Percentiles rank a stretch among this genome's conserved stretches.
phyloP scores from a whole-genome alignment of 2,329 filamentous ascomycete genomes.

The Sarocladium oryzae region DNA sequence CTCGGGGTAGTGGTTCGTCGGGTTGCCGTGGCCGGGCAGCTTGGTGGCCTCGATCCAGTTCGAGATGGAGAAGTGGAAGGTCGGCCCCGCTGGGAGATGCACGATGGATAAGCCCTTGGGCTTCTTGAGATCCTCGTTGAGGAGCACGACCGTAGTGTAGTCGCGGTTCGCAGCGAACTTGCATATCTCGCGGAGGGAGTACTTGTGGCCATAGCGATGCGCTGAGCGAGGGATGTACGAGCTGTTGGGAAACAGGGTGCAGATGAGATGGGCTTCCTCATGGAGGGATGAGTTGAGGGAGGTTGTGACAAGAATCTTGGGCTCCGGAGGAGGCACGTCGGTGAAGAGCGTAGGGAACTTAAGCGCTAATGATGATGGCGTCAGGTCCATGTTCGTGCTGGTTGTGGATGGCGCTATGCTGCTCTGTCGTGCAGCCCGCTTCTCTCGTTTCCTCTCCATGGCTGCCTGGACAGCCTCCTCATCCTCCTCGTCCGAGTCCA shows the following conservation, averaged over 20 bases:
- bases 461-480: conserved; percentile 39
- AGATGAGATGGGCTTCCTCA: conserved; percentile 70
- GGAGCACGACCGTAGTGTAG: conserved; percentile 76
- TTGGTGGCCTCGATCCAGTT: conserved; percentile 88
- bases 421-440: conserved; percentile 39
- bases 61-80: conserved; percentile 85
- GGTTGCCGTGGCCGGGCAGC: conserved; percentile 80
- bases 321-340: conserved; percentile 51
- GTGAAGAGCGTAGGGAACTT: conserved; percentile 59
- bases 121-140: conserved; percentile 85
- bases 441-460: conserved; percentile 37
- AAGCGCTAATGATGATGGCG: conserved; percentile 50
- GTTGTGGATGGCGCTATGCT: conserved; percentile 53
- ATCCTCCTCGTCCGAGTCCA: conserved; percentile 54
- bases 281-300: conserved; percentile 85
- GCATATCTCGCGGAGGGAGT: conserved; percentile 84
- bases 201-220: conserved; percentile 82
- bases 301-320: conserved; percentile 90
- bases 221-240: conserved; percentile 82
- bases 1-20: conserved; percentile 86
- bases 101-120: conserved; percentile 78
- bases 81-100: conserved; percentile 77
- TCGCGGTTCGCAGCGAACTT: conserved; percentile 75
- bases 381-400: conserved; percentile 58
- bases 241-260: conserved; percentile 75